A percentile compares a stretch with the other conserved stretches of the same genome.
Conservation (phyloP, 305 asterid genomes). For the Andrographis paniculata region DNA sequence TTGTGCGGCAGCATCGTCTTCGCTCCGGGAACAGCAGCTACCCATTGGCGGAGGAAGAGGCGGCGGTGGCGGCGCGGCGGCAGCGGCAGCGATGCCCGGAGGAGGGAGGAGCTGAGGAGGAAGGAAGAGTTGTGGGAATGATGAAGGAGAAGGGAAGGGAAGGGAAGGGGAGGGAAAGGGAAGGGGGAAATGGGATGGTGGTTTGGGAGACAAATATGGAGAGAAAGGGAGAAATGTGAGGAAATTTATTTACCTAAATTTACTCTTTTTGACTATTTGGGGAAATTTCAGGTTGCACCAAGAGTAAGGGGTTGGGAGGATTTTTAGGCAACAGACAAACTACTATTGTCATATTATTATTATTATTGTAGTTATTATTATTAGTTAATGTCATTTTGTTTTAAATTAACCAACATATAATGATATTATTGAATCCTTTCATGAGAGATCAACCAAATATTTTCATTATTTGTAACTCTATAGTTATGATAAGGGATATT, state of each 20-base stretch:
- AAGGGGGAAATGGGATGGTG: conserved; percentile 4
- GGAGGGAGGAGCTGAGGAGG: conserved; percentile 18
- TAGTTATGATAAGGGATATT: no score
- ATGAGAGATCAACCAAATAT: no score
- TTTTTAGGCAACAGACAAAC: background rate
- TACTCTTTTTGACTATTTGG: background rate
- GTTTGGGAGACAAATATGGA: conserved; percentile 23
- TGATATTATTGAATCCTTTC: no score
- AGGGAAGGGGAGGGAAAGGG: conserved; percentile 4
- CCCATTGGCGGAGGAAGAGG: conserved; percentile 24
- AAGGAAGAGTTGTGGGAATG: conserved; percentile 12
- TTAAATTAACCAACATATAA: no score
- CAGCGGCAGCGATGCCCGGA: conserved; percentile 18
- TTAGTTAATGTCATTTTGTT: no score
- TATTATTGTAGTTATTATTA: no score
- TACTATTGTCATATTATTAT: no score
- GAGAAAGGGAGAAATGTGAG: conserved; percentile 15
- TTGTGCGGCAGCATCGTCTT: conserved; percentile 19
- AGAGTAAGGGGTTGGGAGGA: background rate
- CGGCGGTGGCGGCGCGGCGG: background rate
- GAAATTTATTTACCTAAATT: conserved; percentile 9
- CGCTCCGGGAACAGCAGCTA: conserved; percentile 35
- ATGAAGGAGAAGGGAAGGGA: conserved; percentile 8
- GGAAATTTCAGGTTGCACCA: background rate
- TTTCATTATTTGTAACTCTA: no score